Conservation (phyloP, 768 basidiomycete species). For the Pulveroboletus sp. region DNA sequence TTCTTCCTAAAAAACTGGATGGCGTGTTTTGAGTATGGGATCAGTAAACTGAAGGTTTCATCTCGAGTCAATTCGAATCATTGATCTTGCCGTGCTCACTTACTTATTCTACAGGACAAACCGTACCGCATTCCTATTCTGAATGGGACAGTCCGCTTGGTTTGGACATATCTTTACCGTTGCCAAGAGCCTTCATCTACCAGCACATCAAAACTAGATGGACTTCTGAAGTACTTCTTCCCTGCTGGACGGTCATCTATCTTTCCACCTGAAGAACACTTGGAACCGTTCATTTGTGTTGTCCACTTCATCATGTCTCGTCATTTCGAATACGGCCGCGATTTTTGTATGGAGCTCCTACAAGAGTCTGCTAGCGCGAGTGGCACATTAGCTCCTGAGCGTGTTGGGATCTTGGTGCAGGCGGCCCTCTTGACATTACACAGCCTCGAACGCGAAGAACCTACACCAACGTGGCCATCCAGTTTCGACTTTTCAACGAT, state of each 20-base stretch:
- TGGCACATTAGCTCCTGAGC: slow-evolving; percentile 59
- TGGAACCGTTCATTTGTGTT: slow-evolving; percentile 73
- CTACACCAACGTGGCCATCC: slow-evolving; percentile 74
- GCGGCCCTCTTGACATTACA: slow-evolving; percentile 72
- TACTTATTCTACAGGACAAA: slow-evolving; percentile 57
- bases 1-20: slow-evolving; percentile 84
- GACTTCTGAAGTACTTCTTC: slow-evolving; percentile 70
- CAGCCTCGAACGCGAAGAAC: slow-evolving; percentile 65
- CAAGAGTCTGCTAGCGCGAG: slow-evolving; percentile 55
- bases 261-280: slow-evolving; percentile 66
- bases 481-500: slow-evolving; percentile 58
- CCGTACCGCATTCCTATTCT: slow-evolving; percentile 62
- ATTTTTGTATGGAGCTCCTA: slow-evolving; percentile 74
- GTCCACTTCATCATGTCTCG: slow-evolving; percentile 80
- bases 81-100: slow-evolving; percentile 2
- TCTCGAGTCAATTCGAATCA: not conserved
- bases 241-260: slow-evolving; percentile 60
- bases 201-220: slow-evolving; percentile 74
- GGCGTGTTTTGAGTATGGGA: slow-evolving; percentile 62
- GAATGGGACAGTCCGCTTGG: slow-evolving; percentile 76
- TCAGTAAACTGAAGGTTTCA: slow-evolving; percentile 75
- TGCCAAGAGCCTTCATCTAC: slow-evolving; percentile 82
- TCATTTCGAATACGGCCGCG: slow-evolving; percentile 80
- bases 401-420: slow-evolving; percentile 68
- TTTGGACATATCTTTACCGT: slow-evolving; percentile 96